Base-by-base conservation (phyloP, 148 eudicot genomes). In the Chenopodium quinoa region DNA sequence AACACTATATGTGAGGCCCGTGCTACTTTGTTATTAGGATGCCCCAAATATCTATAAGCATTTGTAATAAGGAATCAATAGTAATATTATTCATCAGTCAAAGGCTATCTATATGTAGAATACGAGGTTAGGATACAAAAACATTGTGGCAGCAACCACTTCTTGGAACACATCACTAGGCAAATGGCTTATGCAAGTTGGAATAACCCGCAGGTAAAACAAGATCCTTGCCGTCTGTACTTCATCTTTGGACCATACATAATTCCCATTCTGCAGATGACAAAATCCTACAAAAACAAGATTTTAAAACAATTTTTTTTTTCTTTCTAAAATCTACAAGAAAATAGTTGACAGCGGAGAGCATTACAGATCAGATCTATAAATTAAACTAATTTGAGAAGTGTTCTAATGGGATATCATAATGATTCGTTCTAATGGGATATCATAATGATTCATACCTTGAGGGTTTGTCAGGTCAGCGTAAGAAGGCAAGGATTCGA, bases 171-270 rank as follows among this genome's bases (percentile, higher is more conserved):
- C 86, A 83, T 91, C 76, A 68, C 85, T 77, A 69, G 97, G 93
- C 86, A 95, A 81, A 77, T 83, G 82, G 84, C 88, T 95, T 78
- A 91, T 76, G 75, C 91, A 88, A 85, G 97, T 93, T 72, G 97
- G 95, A 85, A 93, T 89, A 72, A 95, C 93, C 75, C 99, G 91
- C 82, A 93, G 76, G 79, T 92, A 91, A 86, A 95, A 95, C 87
- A 95, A 81, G 85, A 93, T 84, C 76, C 94, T 91, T 83, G 97
- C 92, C 84, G 94, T 92, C 88, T 92, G 97, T 48, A 93, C 93
- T 69, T 93, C 97, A 87, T 95, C 97, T 85, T 88, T 88, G 46
- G 83, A 88, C 99, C 99, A 95, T 4, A 76, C 37, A 72, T 91
- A 90, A 29, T 84, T 89, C 90, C 66, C 65, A 75, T 71, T 82